Evolutionary conservation across 2,329 filamentous ascomycete genomes (phyloP), one percentile per base, ranked within the genome.

Genomic region (Penicillium paneum): DNA sequence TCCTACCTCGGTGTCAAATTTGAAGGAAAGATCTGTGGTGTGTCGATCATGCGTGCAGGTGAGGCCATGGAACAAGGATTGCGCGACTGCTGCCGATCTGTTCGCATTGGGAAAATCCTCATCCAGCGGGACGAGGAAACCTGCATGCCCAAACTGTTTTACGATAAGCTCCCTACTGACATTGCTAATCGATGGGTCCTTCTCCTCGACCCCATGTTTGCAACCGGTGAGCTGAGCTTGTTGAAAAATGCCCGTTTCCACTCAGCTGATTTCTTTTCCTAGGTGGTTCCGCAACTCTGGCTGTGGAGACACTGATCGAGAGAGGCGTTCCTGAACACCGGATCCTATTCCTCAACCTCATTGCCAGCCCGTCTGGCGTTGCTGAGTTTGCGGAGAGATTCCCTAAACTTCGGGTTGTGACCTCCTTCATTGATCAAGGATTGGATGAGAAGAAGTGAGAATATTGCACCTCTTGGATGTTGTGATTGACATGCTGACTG

Each of bases 41-140:
- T 99, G 15, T 96, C 90, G 7, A 99, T 99, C 67, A 97, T 99
- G 94, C 86, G 94, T 60, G 94, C 94, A 12, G 94, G 94, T 48
- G 94, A 99, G 77, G 90, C 93, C 55, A 99, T 99, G 94, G 94
- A 99, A 77, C 91, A 97, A 75, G 94, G 93, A 2, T 78, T 99
- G 57, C 83, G 94, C 56, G 93, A 99, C 75, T 99, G 94, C 77
- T 99, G 94, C 77, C 88, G 94, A 49, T 96, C 90, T n/a, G 94
- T 99, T 45, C 84, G 94, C 59, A 99, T 99, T 68, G 94, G 94
- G 62, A 99, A 99, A 81, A 99, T 99, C 60, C 79, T 99, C 65
- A 99, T 99, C 68, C 94, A 99, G 77, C 82, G 94, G 53, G 94
- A 99, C 66, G 94, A 99, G 75, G 94, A 97, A 77, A 97, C 94